Base-by-base conservation (phyloP, 495 filamentous ascomycete species). In the Aspergillus steynii region DNA sequence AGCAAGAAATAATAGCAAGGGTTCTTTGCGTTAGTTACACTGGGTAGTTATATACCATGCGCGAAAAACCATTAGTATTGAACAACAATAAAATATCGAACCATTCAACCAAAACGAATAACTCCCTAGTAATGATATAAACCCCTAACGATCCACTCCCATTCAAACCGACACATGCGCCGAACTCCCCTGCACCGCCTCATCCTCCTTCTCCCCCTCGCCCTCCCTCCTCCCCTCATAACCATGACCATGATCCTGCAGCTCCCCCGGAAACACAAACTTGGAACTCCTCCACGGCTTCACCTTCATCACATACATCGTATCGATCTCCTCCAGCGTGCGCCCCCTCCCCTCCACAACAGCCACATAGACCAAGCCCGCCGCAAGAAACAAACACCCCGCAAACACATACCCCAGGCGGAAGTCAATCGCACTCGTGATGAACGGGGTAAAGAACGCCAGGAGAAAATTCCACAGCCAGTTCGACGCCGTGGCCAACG, bases 391-490 rank as follows among this genome's bases (percentile, higher is more conserved):
- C 65, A 87, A 84, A 71, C 87, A 91, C 1, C 77, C 87, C 0
- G 88, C 90, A 64, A 94, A 93, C 56, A 95, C 85, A 69, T 90
- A 94, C 4, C 91, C 90, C 70, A 89, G 92, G 0, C 77, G 72
- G 74, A 87, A 93, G 50, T 85, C 80, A 60, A 95, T 93, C 3
- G 81, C 83, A 0, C 74, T 71, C 1, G 83, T 86, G 62, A 91
- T 90, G 65, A 90, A 87, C 0, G 90, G 89, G 0, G 91, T 92
- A 74, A 93, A 90, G 75, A 94, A 92, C 0, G 85, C 84, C 50
- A 95, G 80, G 52, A 94, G 71, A 75, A 94, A 96, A 69, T 95
- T 96, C 88, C 88, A 95, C 27, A 88, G 81, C 92, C 92, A 96
- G 74, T 95, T 96, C 10, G 85, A 85, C 0, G 89, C 86, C 0